Evolutionary conservation across 2,329 filamentous ascomycete species (phyloP).

Genomic region (Parastagonospora nodorum): DNA sequence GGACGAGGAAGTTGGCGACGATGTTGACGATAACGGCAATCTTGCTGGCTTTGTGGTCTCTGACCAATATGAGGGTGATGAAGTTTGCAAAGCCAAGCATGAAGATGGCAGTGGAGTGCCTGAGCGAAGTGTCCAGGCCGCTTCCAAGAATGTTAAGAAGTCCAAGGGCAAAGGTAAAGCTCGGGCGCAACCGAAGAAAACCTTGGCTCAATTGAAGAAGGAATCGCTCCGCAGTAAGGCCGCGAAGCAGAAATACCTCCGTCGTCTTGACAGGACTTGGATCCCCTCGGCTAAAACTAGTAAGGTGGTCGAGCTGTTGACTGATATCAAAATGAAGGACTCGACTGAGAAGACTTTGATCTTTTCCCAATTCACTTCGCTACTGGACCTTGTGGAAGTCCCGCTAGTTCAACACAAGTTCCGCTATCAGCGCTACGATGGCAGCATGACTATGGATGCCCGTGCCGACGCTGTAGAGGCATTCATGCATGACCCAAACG

Average conservation of each 20-base stretch:
- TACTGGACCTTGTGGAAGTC: constrained; percentile 78
- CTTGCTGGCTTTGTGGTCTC: constrained; percentile 63
- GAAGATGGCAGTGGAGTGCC: neutral
- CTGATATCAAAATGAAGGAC: constrained; percentile 53
- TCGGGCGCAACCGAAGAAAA: constrained; percentile 46
- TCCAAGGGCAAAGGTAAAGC: constrained; percentile 54
- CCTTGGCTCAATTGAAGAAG: constrained; percentile 69
- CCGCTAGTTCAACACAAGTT: constrained; percentile 65
- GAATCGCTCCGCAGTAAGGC: constrained; percentile 67
- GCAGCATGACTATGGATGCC: constrained; percentile 69
- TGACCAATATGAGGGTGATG: constrained; percentile 47
- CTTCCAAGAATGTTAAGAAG: constrained; percentile 33
- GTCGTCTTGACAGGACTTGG: constrained; percentile 70
- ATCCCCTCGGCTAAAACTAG: constrained; percentile 76
- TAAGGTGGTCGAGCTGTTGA: constrained; percentile 69
- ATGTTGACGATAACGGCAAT: constrained; percentile 40
- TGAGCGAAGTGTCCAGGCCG: constrained; percentile 31
- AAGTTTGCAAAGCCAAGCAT: constrained; percentile 11
- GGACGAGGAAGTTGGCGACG: constrained; percentile 54
- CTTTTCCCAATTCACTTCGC: constrained; percentile 80
- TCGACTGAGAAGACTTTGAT: constrained; percentile 76
- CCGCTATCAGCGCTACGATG: constrained; percentile 74
- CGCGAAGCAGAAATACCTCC: constrained; percentile 71
- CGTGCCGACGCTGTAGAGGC: constrained; percentile 70
- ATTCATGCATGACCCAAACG: constrained; percentile 66